phyloP scores from a whole-genome alignment of 2,329 filamentous ascomycete genomes.

The Fusarium anguioides region DNA sequence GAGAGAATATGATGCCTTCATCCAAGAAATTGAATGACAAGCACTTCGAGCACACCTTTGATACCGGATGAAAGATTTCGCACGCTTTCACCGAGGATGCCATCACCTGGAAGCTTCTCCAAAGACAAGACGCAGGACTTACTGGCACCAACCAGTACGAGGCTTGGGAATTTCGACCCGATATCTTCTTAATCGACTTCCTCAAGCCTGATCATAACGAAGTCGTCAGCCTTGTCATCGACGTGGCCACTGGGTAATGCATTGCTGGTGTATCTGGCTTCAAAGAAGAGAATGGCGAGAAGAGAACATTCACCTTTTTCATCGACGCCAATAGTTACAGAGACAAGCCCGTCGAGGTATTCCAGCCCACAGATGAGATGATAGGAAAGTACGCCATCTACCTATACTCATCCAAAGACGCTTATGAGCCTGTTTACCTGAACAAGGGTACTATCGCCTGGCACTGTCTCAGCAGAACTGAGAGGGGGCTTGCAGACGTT shows the following conservation, averaged over 20 bases:
- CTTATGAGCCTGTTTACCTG: constrained; percentile 30
- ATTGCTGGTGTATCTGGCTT: constrained; percentile 19
- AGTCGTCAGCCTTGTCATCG: constrained; percentile 13
- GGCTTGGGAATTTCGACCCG: constrained; percentile 20
- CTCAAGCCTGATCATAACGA: constrained; percentile 23
- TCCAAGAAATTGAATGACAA: constrained; percentile 2
- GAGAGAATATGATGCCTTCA: constrained; percentile 13
- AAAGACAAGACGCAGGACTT: constrained; percentile 4
- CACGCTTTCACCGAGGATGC: not conserved
- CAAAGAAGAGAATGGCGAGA: not conserved
- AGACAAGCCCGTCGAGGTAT: not conserved
- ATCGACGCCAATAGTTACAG: constrained; percentile 1
- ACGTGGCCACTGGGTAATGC: not conserved
- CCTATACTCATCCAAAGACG: constrained; percentile 15
- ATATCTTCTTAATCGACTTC: constrained; percentile 31
- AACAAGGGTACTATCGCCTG: constrained; percentile 28
- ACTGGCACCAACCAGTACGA: constrained; percentile 8
- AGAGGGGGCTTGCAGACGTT: constrained; percentile 23
- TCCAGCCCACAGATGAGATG: constrained; percentile 12
- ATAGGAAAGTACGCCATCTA: constrained; percentile 30
- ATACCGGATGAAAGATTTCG: constrained; percentile 18
- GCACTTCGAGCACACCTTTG: constrained; percentile 9
- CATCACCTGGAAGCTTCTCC: constrained; percentile 10
- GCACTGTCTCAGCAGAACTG: constrained; percentile 28
- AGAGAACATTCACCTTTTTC: constrained; percentile 21